phyloP scores from a whole-genome alignment of 1,284 basidiomycete species.

The Cutaneotrichosporon cyanovorans region DNA sequence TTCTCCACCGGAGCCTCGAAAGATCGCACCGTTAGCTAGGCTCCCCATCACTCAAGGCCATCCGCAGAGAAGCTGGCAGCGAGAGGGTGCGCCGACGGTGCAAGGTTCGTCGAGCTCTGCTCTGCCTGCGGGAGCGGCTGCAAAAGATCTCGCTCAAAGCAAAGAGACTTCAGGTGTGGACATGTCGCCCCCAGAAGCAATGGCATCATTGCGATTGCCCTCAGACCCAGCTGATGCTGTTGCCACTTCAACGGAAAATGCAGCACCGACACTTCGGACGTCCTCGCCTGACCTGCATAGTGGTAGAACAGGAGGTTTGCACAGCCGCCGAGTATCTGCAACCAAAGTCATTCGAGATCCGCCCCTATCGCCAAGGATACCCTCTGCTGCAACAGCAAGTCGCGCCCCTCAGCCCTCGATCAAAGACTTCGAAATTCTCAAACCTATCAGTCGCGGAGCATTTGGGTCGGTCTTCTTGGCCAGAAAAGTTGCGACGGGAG shows the following conservation, averaged over 20 bases:
- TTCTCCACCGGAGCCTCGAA: constrained; percentile 26
- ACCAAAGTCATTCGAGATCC: constrained; percentile 32
- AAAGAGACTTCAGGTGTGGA: too few relatives aligned
- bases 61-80: constrained; percentile 21
- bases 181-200: too few relatives aligned
- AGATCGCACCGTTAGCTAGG: constrained; percentile 39
- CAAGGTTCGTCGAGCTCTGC: too few relatives aligned
- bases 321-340: constrained; percentile 4
- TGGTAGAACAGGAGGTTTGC: neutral
- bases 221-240: too few relatives aligned
- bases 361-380: constrained; percentile 81
- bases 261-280: too few relatives aligned
- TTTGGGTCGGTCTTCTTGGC: constrained; percentile 98
- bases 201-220: too few relatives aligned
- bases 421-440: constrained; percentile 98
- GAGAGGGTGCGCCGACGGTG: neutral
- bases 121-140: too few relatives aligned
- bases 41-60: constrained; percentile 40
- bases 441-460: constrained; percentile 98
- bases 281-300: too few relatives aligned
- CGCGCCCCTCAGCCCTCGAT: constrained; percentile 83
- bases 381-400: constrained; percentile 56
- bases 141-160: too few relatives aligned
- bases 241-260: too few relatives aligned
- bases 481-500: constrained; percentile 95